Evolutionary conservation across 352 stramenopile species (phyloP), one percentile per base, ranked within the genome.

Genomic region (Pythium vanterpoolii): DNA sequence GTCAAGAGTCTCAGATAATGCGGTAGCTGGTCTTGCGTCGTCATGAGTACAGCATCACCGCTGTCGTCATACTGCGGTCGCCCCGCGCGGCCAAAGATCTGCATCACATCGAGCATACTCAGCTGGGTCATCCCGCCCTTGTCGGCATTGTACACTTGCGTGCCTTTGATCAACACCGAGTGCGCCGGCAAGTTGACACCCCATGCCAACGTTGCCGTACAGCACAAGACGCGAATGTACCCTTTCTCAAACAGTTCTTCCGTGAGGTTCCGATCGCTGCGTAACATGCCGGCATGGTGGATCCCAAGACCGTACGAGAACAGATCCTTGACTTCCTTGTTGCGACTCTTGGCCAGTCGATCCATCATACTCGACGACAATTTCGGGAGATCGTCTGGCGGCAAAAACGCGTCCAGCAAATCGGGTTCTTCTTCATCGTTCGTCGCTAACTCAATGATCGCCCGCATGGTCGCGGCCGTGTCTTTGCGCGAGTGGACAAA

Each of bases 401-500:
- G 83, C 7, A 85, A 58, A 28, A 93, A 93, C 14, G 70, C 68
- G 27, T 89, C 81, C 0, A 90, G 42, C 7, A 73, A 73, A 6
- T 64, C 71, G 0, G 74, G 61, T 6, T 87, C 80, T 50, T 85
- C 79, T 48, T 89, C 79, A 19, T 89, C 81, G 10, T 69, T 74
- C 19, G 76, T 77, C 13, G 96, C 90, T 16, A 93, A 75, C 53
- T 99, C 95, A 9, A 96, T 74, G 9, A 99, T 80, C 6, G 88
- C 90, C 34, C 83, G 86, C 57, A 98, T 97, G 14, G 98, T 99
- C 31, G 87, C 87, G 21, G 93, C 87, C 0, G 98, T 99, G 49
- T 99, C 97, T 66, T 99, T 99, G 31, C 98, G 90, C 16, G 92
- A 98, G 73, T 99, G 97, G 8, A 99, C 97, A 80, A 99, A 99